Base-by-base conservation (phyloP, 495 filamentous ascomycete species). In the Hyaloscypha bicolor region DNA sequence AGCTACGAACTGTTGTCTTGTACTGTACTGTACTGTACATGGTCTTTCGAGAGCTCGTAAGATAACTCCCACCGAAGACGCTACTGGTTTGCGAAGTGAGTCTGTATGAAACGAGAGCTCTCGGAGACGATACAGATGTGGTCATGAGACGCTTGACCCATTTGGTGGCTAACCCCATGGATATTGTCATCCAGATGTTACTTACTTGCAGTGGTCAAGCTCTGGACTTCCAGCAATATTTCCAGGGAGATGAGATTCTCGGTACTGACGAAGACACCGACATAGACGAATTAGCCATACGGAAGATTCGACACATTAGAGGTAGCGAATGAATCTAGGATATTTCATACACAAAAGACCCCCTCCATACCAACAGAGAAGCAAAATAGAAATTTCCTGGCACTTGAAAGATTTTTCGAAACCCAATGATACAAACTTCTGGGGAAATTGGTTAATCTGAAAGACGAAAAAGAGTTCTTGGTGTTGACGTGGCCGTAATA, bases 21-120 rank as follows among this genome's bases (percentile, higher is more conserved):
- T n/a, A n/a, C n/a, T n/a, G n/a, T n/a, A n/a, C n/a, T n/a, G n/a
- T n/a, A n/a, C n/a, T 60, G 14, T 37, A 16, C 11, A 60, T 21
- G 12, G 14, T 60, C 31, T 60, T 60, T 42, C 57, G 57, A 6
- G 57, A 60, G 30, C 57, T 60, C 12, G 35, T 16, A n/a, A 60
- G 35, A 9, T 30, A 60, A n/a, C 57, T 60, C 22, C 57, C 57
- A 4, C 6, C 57, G 16, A 25, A 42, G 3, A 21, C 12, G 8
- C 3, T 61, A 25, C 33, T 61, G 5, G 8, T 21, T 30, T 61
- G 8, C 19, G 5, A 45, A 48, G 33, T 48, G 6, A 21, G 3
- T 11, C 37, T 9, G 9, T 60, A 37, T 39, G 57, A 60, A 25
- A 60, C 57, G 3, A 21, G 25, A 19, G 11, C 6, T 9, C 16